A percentile compares a stretch with the other conserved stretches of the same genome.
Evolutionary conservation across 1,139 yeast genomes (phyloP).

Genomic region (Taphrina pruni): DNA sequence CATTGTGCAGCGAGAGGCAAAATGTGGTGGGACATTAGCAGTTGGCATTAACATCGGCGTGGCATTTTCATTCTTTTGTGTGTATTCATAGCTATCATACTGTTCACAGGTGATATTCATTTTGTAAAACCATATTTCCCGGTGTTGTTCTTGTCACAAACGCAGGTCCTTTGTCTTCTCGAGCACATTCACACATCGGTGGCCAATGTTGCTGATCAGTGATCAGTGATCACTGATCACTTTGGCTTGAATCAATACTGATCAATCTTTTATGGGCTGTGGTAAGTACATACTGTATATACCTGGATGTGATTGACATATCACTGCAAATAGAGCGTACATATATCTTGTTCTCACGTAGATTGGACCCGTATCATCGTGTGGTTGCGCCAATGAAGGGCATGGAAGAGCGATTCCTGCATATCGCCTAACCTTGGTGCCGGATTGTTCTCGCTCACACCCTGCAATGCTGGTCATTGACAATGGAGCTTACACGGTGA

Average conservation of each 20-base stretch:
- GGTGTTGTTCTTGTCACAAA: no score
- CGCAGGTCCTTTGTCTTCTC: no score
- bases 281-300: no score
- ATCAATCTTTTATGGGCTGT: no score
- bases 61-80: background rate
- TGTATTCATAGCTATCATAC: background rate
- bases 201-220: background rate
- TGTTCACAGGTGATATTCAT: background rate
- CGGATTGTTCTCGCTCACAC: background rate
- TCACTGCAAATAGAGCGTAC: no score
- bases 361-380: no score
- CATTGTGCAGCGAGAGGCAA: conserved; percentile 16
- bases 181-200: no score
- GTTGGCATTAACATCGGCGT: conserved; percentile 11
- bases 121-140: background rate
- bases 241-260: background rate
- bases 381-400: no score
- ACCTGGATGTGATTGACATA: no score
- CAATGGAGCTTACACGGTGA: conserved; percentile 85
- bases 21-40: conserved; percentile 8
- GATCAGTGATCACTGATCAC: conserved; percentile 6
- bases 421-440: no score
- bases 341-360: no score
- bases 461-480: conserved; percentile 61
- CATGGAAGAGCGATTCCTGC: no score